Evolutionary conservation across 164 flowering plant genomes (phyloP).

Genomic region (Saururus chinensis): DNA sequence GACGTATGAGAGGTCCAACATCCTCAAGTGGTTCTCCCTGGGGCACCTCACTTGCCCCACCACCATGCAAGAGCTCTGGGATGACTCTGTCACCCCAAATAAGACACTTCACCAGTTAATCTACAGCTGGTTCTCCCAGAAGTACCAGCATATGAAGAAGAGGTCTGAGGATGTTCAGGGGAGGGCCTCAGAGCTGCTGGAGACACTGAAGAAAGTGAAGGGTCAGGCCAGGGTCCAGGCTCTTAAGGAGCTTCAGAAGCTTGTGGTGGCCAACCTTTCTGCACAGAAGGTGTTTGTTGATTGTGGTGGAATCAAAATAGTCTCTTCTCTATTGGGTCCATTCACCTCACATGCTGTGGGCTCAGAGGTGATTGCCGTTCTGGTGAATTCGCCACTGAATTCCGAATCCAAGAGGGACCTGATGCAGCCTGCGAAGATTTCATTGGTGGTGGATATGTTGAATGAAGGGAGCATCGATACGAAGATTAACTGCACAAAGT

Average conservation of each 20-base stretch:
- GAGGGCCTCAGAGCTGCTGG: slow-evolving; percentile 57
- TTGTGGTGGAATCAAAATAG: slow-evolving; percentile 46
- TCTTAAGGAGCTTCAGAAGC: slow-evolving; percentile 57
- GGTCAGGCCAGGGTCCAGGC: slow-evolving; percentile 74
- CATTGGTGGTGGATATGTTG: slow-evolving; percentile 70
- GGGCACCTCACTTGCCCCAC: slow-evolving; percentile 72
- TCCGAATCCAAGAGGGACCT: slow-evolving; percentile 43
- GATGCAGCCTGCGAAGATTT: slow-evolving; percentile 73
- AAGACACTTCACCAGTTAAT: slow-evolving; percentile 42
- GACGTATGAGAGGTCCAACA: slow-evolving; percentile 67
- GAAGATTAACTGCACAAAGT: slow-evolving; percentile 56
- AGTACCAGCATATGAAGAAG: slow-evolving; percentile 64
- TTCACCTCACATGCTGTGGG: slow-evolving; percentile 88
- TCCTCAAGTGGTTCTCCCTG: slow-evolving; percentile 56
- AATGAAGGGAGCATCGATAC: slow-evolving; percentile 81
- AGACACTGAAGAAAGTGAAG: slow-evolving; percentile 59
- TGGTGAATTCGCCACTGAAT: slow-evolving; percentile 61
- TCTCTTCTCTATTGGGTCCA: slow-evolving; percentile 65
- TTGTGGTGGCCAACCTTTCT: slow-evolving; percentile 40
- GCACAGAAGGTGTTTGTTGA: slow-evolving; percentile 57
- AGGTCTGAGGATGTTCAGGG: slow-evolving; percentile 76
- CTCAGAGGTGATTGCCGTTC: slow-evolving; percentile 61
- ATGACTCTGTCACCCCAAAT: slow-evolving; percentile 55
- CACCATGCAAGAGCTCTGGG: slow-evolving; percentile 57
- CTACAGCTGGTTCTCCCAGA: slow-evolving; percentile 59